Conservation (phyloP, 371 early-diverging fungal genomes). For the Lichtheimia hyalospora region DNA sequence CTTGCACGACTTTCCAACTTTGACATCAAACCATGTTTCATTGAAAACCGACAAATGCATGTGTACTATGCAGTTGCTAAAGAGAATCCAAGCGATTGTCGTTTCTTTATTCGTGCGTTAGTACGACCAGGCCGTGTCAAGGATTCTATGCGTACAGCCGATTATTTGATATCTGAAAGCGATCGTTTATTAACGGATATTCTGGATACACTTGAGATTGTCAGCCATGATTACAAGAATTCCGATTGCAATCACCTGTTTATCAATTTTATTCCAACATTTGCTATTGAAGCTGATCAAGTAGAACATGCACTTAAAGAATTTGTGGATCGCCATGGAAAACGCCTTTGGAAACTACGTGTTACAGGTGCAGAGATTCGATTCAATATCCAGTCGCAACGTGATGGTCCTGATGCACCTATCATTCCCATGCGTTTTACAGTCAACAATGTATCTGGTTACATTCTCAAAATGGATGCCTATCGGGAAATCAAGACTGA, state of each 20-base stretch:
- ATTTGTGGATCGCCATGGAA: conserved; percentile 92
- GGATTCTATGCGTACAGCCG: conserved; percentile 81
- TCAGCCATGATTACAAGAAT: conserved; percentile 85
- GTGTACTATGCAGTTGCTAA: conserved; percentile 95
- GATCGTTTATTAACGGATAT: conserved; percentile 91
- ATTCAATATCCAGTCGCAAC: conserved; percentile 79
- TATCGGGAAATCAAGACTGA: conserved; percentile 86
- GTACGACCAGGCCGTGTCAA: conserved; percentile 89
- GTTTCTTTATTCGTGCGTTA: conserved; percentile 96
- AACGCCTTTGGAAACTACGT: conserved; percentile 92
- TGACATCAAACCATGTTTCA: conserved; percentile 92
- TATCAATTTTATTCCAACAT: conserved; percentile 95
- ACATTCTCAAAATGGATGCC: conserved; percentile 85
- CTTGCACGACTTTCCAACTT: conserved; percentile 91
- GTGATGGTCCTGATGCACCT: conserved; percentile 49
- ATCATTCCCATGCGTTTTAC: conserved; percentile 90
- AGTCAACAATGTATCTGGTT: conserved; percentile 89
- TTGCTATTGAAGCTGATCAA: conserved; percentile 83
- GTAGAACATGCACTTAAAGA: conserved; percentile 85
- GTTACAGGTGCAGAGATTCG: conserved; percentile 94
- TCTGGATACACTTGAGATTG: conserved; percentile 92
- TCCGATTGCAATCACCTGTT: conserved; percentile 98
- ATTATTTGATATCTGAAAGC: conserved; percentile 92
- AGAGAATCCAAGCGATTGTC: conserved; percentile 89
- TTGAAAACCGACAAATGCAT: conserved; percentile 91